Evolutionary conservation across 805 yeast species (phyloP).

Genomic region (Myxozyma nipponensis): DNA sequence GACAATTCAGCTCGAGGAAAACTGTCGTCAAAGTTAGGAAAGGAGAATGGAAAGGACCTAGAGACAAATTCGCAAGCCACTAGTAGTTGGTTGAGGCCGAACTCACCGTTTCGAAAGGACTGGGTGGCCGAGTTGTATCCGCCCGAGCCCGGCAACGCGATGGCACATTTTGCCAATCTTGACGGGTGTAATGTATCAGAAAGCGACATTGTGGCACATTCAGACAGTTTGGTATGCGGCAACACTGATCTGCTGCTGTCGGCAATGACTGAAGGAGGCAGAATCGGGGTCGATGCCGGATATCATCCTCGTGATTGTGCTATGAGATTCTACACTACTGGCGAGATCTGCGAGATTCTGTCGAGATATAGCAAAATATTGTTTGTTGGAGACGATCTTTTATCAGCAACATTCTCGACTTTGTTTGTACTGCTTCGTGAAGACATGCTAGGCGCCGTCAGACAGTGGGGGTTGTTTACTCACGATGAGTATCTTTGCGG

Average conservation of each 20-base stretch:
- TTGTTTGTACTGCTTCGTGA: slow-evolving; percentile 14
- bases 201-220: background rate
- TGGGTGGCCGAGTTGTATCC: background rate
- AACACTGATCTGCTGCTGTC: slow-evolving; percentile 7
- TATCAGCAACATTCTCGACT: slow-evolving; percentile 10
- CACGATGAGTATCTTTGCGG: background rate
- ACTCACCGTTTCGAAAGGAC: background rate
- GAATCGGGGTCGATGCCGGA: slow-evolving; percentile 22
- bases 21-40: too few species aligned
- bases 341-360: slow-evolving; percentile 10
- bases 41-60: too few species aligned
- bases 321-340: slow-evolving; percentile 18
- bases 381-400: slow-evolving; percentile 22
- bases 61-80: too few species aligned
- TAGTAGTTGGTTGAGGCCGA: too few species aligned
- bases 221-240: background rate
- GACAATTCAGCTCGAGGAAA: too few species aligned
- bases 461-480: slow-evolving; percentile 2
- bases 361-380: slow-evolving; percentile 7
- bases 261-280: slow-evolving; percentile 18
- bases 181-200: background rate
- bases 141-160: background rate
- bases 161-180: background rate
- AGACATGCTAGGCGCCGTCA: slow-evolving; percentile 16
- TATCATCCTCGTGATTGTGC: slow-evolving; percentile 15